These are phyloP conservation scores for Meyerozyma smithsonii DNA, from an alignment of 1,139 yeast species.

Conservation along the genomic window DNA sequence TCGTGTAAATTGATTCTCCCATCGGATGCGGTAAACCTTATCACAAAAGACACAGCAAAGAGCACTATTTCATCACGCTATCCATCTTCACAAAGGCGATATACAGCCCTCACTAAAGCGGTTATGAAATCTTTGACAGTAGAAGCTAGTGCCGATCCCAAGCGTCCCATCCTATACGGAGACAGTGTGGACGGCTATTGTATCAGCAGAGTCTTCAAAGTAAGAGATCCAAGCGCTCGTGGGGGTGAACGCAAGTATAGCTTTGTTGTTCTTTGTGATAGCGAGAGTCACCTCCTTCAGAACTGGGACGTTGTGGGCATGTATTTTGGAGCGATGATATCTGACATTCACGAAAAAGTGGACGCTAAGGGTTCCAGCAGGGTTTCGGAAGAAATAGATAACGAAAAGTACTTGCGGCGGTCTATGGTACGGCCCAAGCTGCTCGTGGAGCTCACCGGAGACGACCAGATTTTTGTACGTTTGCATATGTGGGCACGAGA, in stretches of 20 bases:
- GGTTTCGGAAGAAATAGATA: constrained; percentile 28
- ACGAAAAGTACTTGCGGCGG: constrained; percentile 51
- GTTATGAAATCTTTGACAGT: constrained; percentile 67
- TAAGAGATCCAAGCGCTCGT: constrained; percentile 66
- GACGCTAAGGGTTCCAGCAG: constrained; percentile 15
- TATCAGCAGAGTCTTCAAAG: constrained; percentile 59
- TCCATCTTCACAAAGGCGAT: constrained; percentile 52
- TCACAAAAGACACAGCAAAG: constrained; percentile 18
- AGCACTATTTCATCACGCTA: constrained; percentile 59
- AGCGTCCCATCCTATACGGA: constrained; percentile 67
- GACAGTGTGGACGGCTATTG: constrained; percentile 68
- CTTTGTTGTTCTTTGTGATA: constrained; percentile 56
- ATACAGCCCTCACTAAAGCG: constrained; percentile 52
- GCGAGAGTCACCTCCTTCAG: constrained; percentile 46
- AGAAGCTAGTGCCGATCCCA: constrained; percentile 63
- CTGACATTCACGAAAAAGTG: constrained; percentile 43
- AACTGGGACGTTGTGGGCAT: constrained; percentile 55
- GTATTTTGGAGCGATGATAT: constrained; percentile 49
- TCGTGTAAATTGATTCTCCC: constrained; percentile 56
- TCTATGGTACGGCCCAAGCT: constrained; percentile 53
- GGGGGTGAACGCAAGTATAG: constrained; percentile 77
- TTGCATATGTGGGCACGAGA: constrained; percentile 65
- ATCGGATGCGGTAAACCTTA: constrained; percentile 24
- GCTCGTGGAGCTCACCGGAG: constrained; percentile 56
- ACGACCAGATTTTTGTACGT: constrained; percentile 54